Conservation (phyloP, 805 yeast genomes). For the Hanseniaspora valbyensis region DNA sequence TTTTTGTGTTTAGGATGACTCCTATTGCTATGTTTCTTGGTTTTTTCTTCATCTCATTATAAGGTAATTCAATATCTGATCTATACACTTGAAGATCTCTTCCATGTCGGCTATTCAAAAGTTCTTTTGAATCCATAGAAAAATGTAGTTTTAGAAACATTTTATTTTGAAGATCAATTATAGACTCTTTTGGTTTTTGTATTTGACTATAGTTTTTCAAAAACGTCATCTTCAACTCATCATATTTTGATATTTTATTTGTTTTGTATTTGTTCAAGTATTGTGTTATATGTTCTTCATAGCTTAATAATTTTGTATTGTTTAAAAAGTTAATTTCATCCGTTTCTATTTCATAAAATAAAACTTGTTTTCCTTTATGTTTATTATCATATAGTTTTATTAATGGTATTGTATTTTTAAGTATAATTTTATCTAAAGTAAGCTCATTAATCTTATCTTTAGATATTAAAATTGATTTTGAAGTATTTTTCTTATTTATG, state of each 20-base stretch:
- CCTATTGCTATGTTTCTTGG: slow-evolving; percentile 86
- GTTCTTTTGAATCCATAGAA: neutral
- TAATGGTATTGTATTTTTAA: neutral
- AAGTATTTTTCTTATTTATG: too few species aligned
- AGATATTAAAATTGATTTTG: neutral
- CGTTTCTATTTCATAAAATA: neutral
- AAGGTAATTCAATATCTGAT: neutral
- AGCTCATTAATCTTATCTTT: neutral
- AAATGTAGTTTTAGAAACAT: neutral
- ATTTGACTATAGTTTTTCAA: neutral
- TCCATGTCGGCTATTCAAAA: neutral
- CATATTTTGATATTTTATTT: neutral
- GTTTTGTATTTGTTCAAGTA: neutral
- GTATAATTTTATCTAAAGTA: neutral
- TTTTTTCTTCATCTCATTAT: neutral
- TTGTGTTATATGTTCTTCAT: neutral
- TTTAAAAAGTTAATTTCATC: neutral
- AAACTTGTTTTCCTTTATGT: neutral
- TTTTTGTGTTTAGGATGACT: slow-evolving; percentile 50
- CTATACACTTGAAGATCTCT: slow-evolving; percentile 4
- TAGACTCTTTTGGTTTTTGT: neutral
- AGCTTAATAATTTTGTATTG: neutral
- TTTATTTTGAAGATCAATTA: neutral
- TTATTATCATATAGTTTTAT: neutral
- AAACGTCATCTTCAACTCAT: neutral